Evolutionary conservation across 2,329 filamentous ascomycete genomes (phyloP).

Genomic region (Scedosporium apiospermum): DNA sequence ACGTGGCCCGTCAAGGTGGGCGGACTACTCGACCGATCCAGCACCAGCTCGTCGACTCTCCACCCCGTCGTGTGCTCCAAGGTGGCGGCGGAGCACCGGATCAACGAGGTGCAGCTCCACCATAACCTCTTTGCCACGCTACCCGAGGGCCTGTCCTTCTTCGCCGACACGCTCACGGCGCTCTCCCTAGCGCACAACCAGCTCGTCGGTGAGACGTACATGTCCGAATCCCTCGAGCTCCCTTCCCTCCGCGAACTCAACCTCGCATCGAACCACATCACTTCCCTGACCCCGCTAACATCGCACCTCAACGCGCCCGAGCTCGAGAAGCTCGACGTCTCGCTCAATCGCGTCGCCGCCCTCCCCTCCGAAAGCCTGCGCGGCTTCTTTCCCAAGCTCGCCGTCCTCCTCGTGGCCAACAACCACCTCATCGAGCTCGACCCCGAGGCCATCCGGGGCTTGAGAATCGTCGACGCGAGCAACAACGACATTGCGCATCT

Average conservation of each 20-base stretch:
- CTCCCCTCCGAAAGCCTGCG: slow-evolving; percentile 53
- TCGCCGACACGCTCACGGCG: slow-evolving; percentile 59
- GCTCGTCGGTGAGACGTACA: slow-evolving; percentile 52
- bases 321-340: slow-evolving; percentile 70
- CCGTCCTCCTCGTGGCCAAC: slow-evolving; percentile 63
- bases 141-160: slow-evolving; percentile 61
- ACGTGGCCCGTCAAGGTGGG: slow-evolving; percentile 46
- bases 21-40: slow-evolving; percentile 62
- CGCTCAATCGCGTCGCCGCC: slow-evolving; percentile 67
- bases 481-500: slow-evolving; percentile 82
- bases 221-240: slow-evolving; percentile 58
- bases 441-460: slow-evolving; percentile 62
- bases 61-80: slow-evolving; percentile 48
- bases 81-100: slow-evolving; percentile 41
- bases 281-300: slow-evolving; percentile 56
- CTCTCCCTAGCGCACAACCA: slow-evolving; percentile 71
- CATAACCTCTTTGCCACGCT: slow-evolving; percentile 66
- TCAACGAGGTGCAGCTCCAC: slow-evolving; percentile 57
- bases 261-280: slow-evolving; percentile 64
- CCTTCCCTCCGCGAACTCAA: slow-evolving; percentile 70
- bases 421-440: slow-evolving; percentile 69
- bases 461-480: slow-evolving; percentile 67
- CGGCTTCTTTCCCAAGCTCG: slow-evolving; percentile 58
- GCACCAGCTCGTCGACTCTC: slow-evolving; percentile 51
- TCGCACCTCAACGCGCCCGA: slow-evolving; percentile 60